Evolutionary conservation across 441 rosid species (phyloP).

Genomic region (Adansonia rubrostipa): DNA sequence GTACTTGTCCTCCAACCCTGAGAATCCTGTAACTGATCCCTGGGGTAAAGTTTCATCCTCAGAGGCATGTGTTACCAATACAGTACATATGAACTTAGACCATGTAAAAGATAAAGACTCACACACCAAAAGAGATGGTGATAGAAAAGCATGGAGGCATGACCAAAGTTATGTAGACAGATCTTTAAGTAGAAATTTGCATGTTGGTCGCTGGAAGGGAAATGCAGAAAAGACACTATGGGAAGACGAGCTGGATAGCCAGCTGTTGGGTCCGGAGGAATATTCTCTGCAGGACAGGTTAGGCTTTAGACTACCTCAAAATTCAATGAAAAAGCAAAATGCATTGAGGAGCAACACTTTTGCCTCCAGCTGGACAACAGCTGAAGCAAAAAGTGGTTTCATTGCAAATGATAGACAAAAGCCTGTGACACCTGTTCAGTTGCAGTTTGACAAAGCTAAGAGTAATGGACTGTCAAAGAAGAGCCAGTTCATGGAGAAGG

Average conservation of each 20-base stretch:
- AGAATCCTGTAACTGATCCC: conserved; percentile 26
- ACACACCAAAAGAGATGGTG: conserved; percentile 26
- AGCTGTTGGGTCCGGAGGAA: conserved; percentile 37
- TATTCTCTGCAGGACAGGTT: conserved; percentile 43
- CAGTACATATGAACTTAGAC: conserved; percentile 28
- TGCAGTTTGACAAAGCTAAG: conserved; percentile 43
- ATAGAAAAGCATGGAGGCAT: conserved; percentile 32
- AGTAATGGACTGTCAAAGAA: conserved; percentile 34
- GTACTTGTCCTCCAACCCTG: conserved; percentile 27
- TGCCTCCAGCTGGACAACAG: conserved; percentile 49
- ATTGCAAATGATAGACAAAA: conserved; percentile 50
- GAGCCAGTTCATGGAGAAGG: conserved; percentile 32
- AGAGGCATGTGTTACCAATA: conserved; percentile 21
- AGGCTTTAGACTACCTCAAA: conserved; percentile 41
- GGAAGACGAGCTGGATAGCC: conserved; percentile 39
- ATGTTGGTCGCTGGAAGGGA: conserved; percentile 27
- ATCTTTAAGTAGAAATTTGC: conserved; percentile 31
- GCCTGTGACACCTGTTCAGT: conserved; percentile 64
- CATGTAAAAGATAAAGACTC: conserved; percentile 27
- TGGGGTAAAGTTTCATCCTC: conserved; percentile 26
- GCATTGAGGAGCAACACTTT: conserved; percentile 60
- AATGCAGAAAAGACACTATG: conserved; percentile 35
- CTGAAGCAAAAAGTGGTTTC: conserved; percentile 48
- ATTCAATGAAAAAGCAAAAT: conserved; percentile 46
- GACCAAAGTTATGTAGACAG: conserved; percentile 30